Percentiles rank a stretch among this genome's conserved stretches.
Conservation (phyloP, 129 eudicot species). For the Centaurea solstitialis region DNA sequence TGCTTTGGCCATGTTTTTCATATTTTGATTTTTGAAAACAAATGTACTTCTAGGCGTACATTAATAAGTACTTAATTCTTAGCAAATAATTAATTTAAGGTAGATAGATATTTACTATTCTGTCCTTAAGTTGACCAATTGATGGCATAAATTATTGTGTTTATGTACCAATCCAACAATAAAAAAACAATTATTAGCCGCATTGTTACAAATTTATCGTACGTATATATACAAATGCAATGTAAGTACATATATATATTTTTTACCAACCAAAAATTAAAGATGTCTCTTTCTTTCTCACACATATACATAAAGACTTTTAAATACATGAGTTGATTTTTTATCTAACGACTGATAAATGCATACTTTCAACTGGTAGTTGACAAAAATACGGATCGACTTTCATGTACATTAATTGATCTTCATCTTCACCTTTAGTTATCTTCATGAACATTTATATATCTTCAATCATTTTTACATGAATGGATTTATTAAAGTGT, state of each 20-base stretch:
- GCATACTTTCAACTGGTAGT: too few relatives aligned
- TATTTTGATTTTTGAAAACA: not conserved
- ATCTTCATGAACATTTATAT: too few relatives aligned
- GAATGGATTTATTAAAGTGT: not conserved
- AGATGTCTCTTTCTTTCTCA: not conserved
- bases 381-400: too few relatives aligned
- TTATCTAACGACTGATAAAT: too few relatives aligned
- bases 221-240: slow-evolving; percentile 18
- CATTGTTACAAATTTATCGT: slow-evolving; percentile 29
- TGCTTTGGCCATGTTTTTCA: not conserved
- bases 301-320: too few relatives aligned
- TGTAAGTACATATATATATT: slow-evolving; percentile 14
- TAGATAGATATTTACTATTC: slow-evolving; percentile 29
- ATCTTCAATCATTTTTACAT: not conserved
- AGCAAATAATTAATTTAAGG: slow-evolving; percentile 5
- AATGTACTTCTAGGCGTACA: not conserved
- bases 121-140: slow-evolving; percentile 40
- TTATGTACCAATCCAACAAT: slow-evolving; percentile 23
- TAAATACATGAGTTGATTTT: too few relatives aligned
- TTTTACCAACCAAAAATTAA: not conserved
- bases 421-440: not conserved
- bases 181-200: slow-evolving; percentile 27
- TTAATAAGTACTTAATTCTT: not conserved
- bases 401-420: too few relatives aligned
- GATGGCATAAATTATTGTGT: slow-evolving; percentile 13